Conservation (phyloP, 2,329 filamentous ascomycete species). For the Clonostachys rosea region DNA sequence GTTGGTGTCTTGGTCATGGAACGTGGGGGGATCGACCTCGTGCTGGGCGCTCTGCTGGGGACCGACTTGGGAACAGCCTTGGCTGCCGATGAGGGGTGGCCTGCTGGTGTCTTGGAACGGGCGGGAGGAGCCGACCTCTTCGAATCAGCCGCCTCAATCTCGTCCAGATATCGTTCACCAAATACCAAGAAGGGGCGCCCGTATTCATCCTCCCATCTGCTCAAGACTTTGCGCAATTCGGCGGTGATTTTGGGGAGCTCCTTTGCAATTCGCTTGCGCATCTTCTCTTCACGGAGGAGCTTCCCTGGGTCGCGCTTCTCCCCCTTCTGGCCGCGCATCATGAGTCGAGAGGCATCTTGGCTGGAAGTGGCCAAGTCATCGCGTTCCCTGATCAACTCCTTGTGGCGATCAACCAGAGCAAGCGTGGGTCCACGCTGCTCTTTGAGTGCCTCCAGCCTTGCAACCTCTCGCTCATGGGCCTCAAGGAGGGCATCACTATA, state of each 20-base stretch:
- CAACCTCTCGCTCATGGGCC: slow-evolving; percentile 89
- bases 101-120: slow-evolving; percentile 72
- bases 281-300: slow-evolving; percentile 92
- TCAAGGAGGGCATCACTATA: slow-evolving; percentile 94
- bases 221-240: slow-evolving; percentile 78
- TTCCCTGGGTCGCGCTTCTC: slow-evolving; percentile 94
- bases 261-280: slow-evolving; percentile 95
- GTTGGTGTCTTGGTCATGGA: slow-evolving; percentile 52
- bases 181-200: slow-evolving; percentile 90
- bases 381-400: slow-evolving; percentile 76
- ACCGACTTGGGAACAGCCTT: slow-evolving; percentile 27
- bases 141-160: slow-evolving; percentile 63
- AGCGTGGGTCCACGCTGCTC: slow-evolving; percentile 86
- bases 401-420: slow-evolving; percentile 77
- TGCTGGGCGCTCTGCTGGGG: slow-evolving; percentile 13
- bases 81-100: slow-evolving; percentile 42
- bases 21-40: slow-evolving; percentile 27
- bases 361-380: slow-evolving; percentile 86
- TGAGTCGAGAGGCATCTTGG: slow-evolving; percentile 89
- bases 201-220: slow-evolving; percentile 90
- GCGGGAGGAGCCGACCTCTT: slow-evolving; percentile 46
- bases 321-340: slow-evolving; percentile 87
- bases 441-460: slow-evolving; percentile 71
- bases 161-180: slow-evolving; percentile 85
- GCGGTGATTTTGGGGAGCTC: slow-evolving; percentile 87